Evolutionary conservation across 2,329 filamentous ascomycete species (phyloP).

Genomic region (Eurotiales sp.): DNA sequence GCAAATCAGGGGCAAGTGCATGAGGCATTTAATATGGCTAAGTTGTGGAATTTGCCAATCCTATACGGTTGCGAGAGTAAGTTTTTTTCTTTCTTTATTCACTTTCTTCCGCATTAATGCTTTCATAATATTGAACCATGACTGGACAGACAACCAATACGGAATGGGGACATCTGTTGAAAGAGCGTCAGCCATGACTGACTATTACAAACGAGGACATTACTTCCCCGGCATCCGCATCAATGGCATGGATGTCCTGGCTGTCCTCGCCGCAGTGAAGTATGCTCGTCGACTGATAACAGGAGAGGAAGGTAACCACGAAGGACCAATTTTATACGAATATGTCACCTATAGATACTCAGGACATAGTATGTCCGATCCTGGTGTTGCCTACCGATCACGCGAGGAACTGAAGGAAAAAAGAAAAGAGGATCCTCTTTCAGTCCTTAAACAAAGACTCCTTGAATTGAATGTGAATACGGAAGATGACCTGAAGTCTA

Average conservation of each 20-base stretch:
- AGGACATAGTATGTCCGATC: constrained; percentile 97
- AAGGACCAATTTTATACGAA: constrained; percentile 83
- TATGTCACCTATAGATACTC: constrained; percentile 97
- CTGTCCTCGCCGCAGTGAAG: constrained; percentile 85
- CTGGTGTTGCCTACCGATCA: constrained; percentile 92
- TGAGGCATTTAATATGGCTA: constrained; percentile 98
- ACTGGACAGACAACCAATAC: constrained; percentile 83
- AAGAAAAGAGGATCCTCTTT: constrained; percentile 92
- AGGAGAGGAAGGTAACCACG: constrained; percentile 64
- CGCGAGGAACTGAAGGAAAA: constrained; percentile 97
- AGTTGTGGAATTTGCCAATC: constrained; percentile 88
- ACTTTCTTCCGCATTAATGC: no score
- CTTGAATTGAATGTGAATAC: constrained; percentile 81
- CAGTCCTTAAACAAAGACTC: constrained; percentile 89
- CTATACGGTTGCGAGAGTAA: constrained; percentile 93
- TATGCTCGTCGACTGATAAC: constrained; percentile 72
- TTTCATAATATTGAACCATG: background rate
- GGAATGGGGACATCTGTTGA: constrained; percentile 93
- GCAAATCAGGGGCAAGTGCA: constrained; percentile 97
- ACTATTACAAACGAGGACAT: constrained; percentile 98
- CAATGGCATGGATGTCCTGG: constrained; percentile 95
- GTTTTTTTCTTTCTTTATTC: constrained; percentile 20
- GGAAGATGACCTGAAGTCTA: constrained; percentile 85
- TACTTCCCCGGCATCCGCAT: constrained; percentile 97
- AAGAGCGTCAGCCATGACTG: constrained; percentile 84